A percentile compares a stretch with the other conserved stretches of the same genome.
phyloP scores from a whole-genome alignment of 1,284 basidiomycete species.

The Hymenochaete sp. region DNA sequence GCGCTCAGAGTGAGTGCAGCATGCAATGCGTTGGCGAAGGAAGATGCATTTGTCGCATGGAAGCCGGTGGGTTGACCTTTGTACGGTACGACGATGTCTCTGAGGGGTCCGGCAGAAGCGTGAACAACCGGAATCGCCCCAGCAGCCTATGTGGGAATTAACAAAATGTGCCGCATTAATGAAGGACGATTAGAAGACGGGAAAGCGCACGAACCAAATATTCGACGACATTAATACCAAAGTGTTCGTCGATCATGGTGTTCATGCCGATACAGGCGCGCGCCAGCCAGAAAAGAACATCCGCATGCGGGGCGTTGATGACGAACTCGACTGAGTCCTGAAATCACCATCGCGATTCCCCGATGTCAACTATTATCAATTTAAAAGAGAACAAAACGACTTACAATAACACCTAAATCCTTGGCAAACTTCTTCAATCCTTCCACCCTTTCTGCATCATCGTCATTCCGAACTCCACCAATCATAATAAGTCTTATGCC shows the following conservation, averaged over 20 bases:
- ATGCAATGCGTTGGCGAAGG: slow-evolving; percentile 68
- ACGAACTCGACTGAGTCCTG: too few relatives aligned
- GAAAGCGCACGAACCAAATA: slow-evolving; percentile 67
- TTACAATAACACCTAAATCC: slow-evolving; percentile 60
- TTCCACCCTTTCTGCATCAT: slow-evolving; percentile 66
- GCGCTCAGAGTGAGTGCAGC: slow-evolving; percentile 52
- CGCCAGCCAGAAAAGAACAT: slow-evolving; percentile 63
- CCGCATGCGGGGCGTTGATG: slow-evolving; percentile 75
- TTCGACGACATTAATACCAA: slow-evolving; percentile 97
- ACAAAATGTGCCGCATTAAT: neutral
- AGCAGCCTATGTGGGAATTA: slow-evolving; percentile 57
- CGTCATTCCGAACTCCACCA: slow-evolving; percentile 75
- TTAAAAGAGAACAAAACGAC: too few relatives aligned
- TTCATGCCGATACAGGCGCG: slow-evolving; percentile 80
- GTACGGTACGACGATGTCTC: slow-evolving; percentile 84
- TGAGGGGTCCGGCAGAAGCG: slow-evolving; percentile 85
- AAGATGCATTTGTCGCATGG: slow-evolving; percentile 64
- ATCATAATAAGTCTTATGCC: slow-evolving; percentile 61
- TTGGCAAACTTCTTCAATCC: slow-evolving; percentile 50
- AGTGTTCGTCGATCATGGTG: slow-evolving; percentile 99
- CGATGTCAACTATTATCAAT: too few relatives aligned
- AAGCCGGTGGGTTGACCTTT: slow-evolving; percentile 70
- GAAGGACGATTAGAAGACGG: slow-evolving; percentile 3
- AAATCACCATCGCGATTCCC: too few relatives aligned
- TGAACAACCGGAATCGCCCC: slow-evolving; percentile 91